Conservation (phyloP, 148 eudicot genomes). For the Camellia granthamiana region DNA sequence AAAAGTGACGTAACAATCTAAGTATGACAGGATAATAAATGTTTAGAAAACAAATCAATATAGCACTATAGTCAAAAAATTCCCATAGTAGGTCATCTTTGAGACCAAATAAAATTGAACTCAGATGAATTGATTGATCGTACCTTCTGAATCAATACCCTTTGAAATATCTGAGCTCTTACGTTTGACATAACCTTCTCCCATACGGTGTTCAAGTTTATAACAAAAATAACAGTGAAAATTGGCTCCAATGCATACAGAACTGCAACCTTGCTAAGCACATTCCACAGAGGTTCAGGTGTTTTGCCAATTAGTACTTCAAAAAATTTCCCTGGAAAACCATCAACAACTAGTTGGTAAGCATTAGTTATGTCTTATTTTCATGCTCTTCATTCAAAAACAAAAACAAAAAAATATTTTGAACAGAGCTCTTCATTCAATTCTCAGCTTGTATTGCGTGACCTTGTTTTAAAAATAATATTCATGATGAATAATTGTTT, state of each 20-base stretch:
- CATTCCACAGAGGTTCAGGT: conserved; percentile 67
- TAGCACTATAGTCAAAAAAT: neutral
- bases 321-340: conserved; percentile 73
- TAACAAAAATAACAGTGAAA: conserved; percentile 73
- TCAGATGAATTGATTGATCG: neutral
- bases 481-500: neutral
- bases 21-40: neutral
- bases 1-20: neutral
- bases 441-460: neutral
- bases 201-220: conserved; percentile 85
- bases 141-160: conserved; percentile 92
- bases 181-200: conserved; percentile 97
- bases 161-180: conserved; percentile 89
- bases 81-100: neutral
- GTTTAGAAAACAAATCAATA: neutral
- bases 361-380: neutral
- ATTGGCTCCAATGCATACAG: conserved; percentile 83
- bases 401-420: no score
- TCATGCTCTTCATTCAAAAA: neutral
- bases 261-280: conserved; percentile 67
- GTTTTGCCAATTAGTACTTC: conserved; percentile 79
- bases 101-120: neutral
- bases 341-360: conserved; percentile 9
- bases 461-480: neutral
- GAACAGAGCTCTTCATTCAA: neutral